These are phyloP conservation scores for Monosporascus sp. DNA, from an alignment of 2,329 filamentous ascomycete genomes.

Conservation along the genomic window DNA sequence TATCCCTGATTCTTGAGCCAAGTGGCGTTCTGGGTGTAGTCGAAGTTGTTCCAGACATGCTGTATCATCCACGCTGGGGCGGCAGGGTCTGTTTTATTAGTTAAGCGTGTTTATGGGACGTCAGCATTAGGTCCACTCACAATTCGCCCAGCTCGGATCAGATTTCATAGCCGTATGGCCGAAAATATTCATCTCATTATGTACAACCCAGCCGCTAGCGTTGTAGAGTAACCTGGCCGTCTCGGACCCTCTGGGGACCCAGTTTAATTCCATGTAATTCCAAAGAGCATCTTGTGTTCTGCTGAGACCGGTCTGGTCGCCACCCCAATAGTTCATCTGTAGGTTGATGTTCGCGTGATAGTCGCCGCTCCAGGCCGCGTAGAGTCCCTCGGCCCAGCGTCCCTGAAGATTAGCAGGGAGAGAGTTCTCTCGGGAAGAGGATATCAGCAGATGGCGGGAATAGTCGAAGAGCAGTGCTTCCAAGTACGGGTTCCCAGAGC, in stretches of 20 bases:
- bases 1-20: conserved; percentile 47
- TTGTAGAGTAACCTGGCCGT: conserved; percentile 50
- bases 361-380: conserved; percentile 46
- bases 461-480: conserved; percentile 50
- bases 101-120: conserved; percentile 26
- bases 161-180: conserved; percentile 44
- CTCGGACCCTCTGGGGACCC: conserved; percentile 46
- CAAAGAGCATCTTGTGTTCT: conserved; percentile 41
- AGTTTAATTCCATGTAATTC: conserved; percentile 48
- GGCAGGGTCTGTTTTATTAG: conserved; percentile 31
- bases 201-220: conserved; percentile 49
- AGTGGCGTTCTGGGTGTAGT: conserved; percentile 41
- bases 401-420: conserved; percentile 55
- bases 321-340: conserved; percentile 57
- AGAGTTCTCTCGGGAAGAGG: conserved; percentile 43
- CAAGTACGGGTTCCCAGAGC: conserved; percentile 44
- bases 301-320: conserved; percentile 46
- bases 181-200: conserved; percentile 55
- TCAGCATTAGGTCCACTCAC: conserved; percentile 12
- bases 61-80: conserved; percentile 56
- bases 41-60: conserved; percentile 53
- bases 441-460: conserved; percentile 49
- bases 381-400: conserved; percentile 41
- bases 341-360: conserved; percentile 57
- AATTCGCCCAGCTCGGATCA: conserved; percentile 26